A percentile compares a stretch with the other conserved stretches of the same genome.
Conservation (phyloP, 306 rosid species). For the Potentilla sterilis region DNA sequence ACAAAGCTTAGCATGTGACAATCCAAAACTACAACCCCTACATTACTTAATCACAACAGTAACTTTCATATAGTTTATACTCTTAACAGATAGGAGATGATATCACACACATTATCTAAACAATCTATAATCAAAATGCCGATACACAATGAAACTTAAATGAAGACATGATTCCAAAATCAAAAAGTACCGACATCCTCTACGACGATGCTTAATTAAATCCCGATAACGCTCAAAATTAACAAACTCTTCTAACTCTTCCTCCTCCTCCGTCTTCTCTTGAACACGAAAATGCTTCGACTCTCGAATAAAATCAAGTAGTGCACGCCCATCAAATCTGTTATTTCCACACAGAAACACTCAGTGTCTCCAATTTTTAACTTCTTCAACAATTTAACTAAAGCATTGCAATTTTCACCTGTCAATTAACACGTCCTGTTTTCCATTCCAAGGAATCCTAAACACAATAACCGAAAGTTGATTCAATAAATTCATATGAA, state of each 20-base stretch:
- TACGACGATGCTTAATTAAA: conserved; percentile 98
- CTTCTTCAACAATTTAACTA: not conserved
- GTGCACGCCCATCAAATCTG: conserved; percentile 99
- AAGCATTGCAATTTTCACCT: conserved; percentile 39
- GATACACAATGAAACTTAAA: not conserved
- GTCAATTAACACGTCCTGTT: conserved; percentile 86
- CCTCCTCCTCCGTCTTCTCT: conserved; percentile 88
- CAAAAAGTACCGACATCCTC: conserved; percentile 99
- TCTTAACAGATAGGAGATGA: conserved; percentile 27
- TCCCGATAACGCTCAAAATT: conserved; percentile 99
- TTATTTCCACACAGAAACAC: conserved; percentile 8
- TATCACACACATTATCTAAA: not conserved
- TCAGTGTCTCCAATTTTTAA: not conserved
- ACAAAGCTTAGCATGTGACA: conserved; percentile 45
- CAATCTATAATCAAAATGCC: not conserved
- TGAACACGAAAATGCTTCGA: conserved; percentile 53
- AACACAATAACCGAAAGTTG: not conserved
- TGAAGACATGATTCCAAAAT: conserved; percentile 20
- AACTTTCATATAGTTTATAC: conserved; percentile 1
- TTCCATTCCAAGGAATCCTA: conserved; percentile 99
- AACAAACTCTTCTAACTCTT: conserved; percentile 99
- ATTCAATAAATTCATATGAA: not conserved
- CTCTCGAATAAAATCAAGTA: conserved; percentile 93
- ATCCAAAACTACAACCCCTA: conserved; percentile 21
- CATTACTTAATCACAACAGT: not conserved